These are phyloP conservation scores for Ammopiptanthus mongolicus DNA, from an alignment of 306 rosid genomes.

Conservation along the genomic window DNA sequence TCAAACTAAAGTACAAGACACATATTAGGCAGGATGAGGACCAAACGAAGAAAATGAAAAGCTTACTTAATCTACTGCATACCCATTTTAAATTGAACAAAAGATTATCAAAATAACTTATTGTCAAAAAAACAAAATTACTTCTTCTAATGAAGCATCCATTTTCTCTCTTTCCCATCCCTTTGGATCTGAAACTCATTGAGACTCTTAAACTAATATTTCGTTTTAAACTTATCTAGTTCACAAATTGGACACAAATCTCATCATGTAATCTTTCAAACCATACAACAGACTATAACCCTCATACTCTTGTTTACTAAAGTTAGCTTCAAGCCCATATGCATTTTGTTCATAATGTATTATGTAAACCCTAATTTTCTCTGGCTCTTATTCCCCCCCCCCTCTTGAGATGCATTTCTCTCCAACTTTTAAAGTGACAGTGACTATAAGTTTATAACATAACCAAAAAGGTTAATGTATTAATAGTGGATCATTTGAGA, in stretches of 20 bases:
- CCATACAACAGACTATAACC: no score
- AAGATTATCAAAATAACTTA: background rate
- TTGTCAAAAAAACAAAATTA: background rate
- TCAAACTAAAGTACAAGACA: no score
- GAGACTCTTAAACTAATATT: background rate
- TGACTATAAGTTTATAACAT: slow-evolving; percentile 1
- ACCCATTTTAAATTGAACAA: background rate
- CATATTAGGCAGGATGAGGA: background rate
- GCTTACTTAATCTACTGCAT: background rate
- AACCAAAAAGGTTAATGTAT: background rate
- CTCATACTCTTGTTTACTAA: background rate
- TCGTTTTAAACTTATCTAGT: background rate
- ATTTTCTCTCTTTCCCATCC: background rate
- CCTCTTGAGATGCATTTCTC: background rate
- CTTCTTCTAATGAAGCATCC: background rate
- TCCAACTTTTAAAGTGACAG: background rate
- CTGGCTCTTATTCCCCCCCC: background rate
- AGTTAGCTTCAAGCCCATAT: background rate
- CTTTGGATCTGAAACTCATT: background rate
- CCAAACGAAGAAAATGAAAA: background rate
- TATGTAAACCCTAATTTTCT: background rate
- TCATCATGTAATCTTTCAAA: background rate
- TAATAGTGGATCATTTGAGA: background rate
- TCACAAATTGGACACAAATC: background rate
- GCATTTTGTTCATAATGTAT: background rate